A percentile compares a stretch with the other conserved stretches of the same genome.
Evolutionary conservation across 768 basidiomycete genomes (phyloP).

Genomic region (Amanita fuliginea): DNA sequence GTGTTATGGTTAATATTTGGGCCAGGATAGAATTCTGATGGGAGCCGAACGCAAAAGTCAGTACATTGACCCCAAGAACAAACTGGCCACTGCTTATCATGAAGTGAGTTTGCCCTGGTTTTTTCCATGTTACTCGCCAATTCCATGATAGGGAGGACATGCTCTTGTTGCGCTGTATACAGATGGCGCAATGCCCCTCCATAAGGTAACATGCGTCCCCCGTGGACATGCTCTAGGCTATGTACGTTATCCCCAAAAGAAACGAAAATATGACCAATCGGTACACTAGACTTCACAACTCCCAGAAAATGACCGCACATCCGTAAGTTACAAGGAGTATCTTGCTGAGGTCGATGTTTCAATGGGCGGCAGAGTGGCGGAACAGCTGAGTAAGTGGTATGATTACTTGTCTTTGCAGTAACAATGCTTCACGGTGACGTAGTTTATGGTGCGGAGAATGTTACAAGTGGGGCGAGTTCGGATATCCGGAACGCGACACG

Average conservation of each 20-base stretch:
- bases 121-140: slow-evolving; percentile 2
- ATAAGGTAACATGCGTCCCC: slow-evolving; percentile 96
- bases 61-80: slow-evolving; percentile 79
- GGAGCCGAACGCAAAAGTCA: slow-evolving; percentile 90
- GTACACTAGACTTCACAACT: slow-evolving; percentile 54
- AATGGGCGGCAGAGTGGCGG: slow-evolving; percentile 93
- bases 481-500: slow-evolving; percentile 76
- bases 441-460: slow-evolving; percentile 84
- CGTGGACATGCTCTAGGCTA: slow-evolving; percentile 89
- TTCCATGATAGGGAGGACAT: slow-evolving; percentile 61
- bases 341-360: slow-evolving; percentile 80
- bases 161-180: slow-evolving; percentile 93
- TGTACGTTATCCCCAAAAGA: slow-evolving; percentile 32
- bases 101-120: slow-evolving; percentile 41
- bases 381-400: slow-evolving; percentile 62
- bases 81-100: slow-evolving; percentile 90
- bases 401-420: slow-evolving; percentile 6
- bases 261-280: background rate
- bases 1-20: background rate
- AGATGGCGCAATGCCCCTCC: slow-evolving; percentile 89
- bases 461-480: slow-evolving; percentile 87
- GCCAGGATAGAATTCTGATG: slow-evolving; percentile 88
- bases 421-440: slow-evolving; percentile 8
- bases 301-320: slow-evolving; percentile 68
- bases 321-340: slow-evolving; percentile 64